Conservation (phyloP, 2,329 filamentous ascomycete genomes). For the Herpotrichia juniperi region DNA sequence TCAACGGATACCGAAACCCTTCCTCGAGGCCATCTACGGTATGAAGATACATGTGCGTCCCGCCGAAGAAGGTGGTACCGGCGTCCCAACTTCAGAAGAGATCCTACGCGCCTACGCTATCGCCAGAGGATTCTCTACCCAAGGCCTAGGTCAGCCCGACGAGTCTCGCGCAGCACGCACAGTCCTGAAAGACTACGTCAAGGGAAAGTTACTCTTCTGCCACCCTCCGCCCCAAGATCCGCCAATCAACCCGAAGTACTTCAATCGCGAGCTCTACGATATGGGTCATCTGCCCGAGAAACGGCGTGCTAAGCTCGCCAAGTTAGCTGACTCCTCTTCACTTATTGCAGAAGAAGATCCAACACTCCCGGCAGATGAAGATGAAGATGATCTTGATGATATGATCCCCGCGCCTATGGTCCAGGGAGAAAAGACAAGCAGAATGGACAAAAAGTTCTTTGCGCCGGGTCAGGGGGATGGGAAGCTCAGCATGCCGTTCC, state of each 20-base stretch:
- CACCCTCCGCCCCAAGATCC: constrained; percentile 78
- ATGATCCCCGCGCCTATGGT: constrained; percentile 47
- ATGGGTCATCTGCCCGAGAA: constrained; percentile 80
- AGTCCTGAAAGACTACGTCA: constrained; percentile 96
- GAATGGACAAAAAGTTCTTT: constrained; percentile 91
- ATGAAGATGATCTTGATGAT: constrained; percentile 52
- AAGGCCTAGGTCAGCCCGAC: constrained; percentile 88
- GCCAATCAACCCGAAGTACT: constrained; percentile 71
- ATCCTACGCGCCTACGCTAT: constrained; percentile 84
- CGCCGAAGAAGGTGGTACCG: constrained; percentile 90
- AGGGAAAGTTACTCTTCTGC: constrained; percentile 90
- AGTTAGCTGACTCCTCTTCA: constrained; percentile 47
- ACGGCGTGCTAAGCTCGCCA: constrained; percentile 69
- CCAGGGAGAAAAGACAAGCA: constrained; percentile 74
- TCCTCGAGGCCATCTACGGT: constrained; percentile 92
- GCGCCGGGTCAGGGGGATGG: constrained; percentile 65
- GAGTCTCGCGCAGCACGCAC: constrained; percentile 89
- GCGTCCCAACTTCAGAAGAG: constrained; percentile 82
- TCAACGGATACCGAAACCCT: constrained; percentile 81
- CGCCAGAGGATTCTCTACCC: constrained; percentile 88
- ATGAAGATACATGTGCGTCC: constrained; percentile 84
- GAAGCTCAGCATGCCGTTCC: constrained; percentile 81
- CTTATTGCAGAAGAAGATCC: constrained; percentile 46
- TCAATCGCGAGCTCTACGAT: constrained; percentile 91
- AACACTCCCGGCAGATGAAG: constrained; percentile 49